phyloP scores from a whole-genome alignment of 2,329 filamentous ascomycete genomes.

The Colletotrichum lentis region DNA sequence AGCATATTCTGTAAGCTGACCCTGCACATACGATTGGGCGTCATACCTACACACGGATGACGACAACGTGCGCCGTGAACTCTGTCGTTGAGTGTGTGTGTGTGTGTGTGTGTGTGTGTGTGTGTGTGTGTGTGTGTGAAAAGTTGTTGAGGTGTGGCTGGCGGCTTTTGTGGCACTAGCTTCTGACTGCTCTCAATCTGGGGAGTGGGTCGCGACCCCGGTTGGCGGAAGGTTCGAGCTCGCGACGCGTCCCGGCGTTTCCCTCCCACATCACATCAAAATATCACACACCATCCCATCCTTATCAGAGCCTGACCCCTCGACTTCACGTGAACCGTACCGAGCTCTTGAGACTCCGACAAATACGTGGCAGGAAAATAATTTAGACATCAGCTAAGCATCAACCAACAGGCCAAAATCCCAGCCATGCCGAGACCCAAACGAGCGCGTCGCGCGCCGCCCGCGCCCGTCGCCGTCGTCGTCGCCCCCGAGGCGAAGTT shows the following conservation, averaged over 20 bases:
- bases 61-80: no score
- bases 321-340: neutral
- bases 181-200: constrained; percentile 11
- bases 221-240: constrained; percentile 24
- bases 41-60: no score
- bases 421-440: constrained; percentile 45
- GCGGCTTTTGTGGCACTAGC: constrained; percentile 30
- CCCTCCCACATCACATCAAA: constrained; percentile 35
- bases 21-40: neutral
- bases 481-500: constrained; percentile 29
- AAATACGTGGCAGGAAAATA: neutral
- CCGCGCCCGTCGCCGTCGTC: constrained; percentile 36
- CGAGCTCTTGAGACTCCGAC: neutral
- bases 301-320: constrained; percentile 12
- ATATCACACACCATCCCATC: constrained; percentile 25
- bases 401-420: neutral
- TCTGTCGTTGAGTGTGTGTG: no score
- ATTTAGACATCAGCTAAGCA: neutral
- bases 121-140: no score
- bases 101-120: no score
- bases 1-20: neutral
- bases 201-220: constrained; percentile 9
- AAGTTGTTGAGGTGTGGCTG: constrained; percentile 18
- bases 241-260: constrained; percentile 35
- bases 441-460: constrained; percentile 44